These are phyloP conservation scores for Malassezia brasiliensis DNA, from an alignment of 1,284 basidiomycete species.

Conservation along the genomic window DNA sequence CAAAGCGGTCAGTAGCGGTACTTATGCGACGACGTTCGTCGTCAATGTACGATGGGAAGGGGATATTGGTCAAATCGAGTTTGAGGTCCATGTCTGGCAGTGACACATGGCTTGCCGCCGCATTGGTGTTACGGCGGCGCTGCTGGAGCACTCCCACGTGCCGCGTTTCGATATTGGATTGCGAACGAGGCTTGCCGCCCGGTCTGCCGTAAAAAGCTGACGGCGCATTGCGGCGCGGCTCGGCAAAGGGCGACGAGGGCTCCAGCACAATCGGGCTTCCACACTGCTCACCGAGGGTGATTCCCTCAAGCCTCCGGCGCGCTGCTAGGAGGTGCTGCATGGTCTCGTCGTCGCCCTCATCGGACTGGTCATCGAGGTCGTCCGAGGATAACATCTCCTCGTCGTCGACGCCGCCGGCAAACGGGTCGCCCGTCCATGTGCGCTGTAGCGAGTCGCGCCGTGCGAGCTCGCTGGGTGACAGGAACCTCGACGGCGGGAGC, in stretches of 20 bases:
- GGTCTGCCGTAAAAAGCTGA: background rate
- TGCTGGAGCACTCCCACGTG: background rate
- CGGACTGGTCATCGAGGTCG: background rate
- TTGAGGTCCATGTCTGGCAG: conserved; percentile 5
- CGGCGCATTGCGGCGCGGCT: background rate
- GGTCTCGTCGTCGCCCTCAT: conserved; percentile 9
- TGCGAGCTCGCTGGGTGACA: background rate
- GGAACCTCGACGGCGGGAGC: background rate
- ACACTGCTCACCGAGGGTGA: background rate
- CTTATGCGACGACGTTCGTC: conserved; percentile 11
- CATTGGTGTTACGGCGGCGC: background rate
- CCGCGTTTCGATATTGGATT: background rate
- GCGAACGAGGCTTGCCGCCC: background rate
- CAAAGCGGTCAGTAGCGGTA: background rate
- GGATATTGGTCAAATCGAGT: conserved; percentile 5
- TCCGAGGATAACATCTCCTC: background rate
- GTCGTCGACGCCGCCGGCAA: background rate
- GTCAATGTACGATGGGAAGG: conserved; percentile 4
- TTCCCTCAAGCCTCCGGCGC: conserved; percentile 1
- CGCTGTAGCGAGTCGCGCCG: background rate
- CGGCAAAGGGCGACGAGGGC: background rate
- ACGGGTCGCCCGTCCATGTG: background rate
- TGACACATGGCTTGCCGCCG: background rate
- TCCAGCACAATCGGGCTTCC: background rate
- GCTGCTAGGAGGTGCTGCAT: conserved; percentile 13